Conservation (phyloP, 331 rosid species). For the Malus hybrid region DNA sequence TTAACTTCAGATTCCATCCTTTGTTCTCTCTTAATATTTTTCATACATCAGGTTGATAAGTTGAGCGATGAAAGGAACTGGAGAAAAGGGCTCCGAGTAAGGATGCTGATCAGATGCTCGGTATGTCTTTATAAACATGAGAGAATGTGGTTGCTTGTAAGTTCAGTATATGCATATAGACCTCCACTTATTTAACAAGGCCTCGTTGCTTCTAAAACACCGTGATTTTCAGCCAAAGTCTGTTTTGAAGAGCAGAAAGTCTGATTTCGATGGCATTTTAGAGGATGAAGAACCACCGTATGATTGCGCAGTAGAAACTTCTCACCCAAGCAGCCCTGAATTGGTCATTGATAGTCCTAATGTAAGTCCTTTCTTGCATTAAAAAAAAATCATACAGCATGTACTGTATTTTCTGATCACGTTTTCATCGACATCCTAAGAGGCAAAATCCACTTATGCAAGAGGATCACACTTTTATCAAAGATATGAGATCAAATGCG, state of each 20-base stretch:
- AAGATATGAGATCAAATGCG: not conserved
- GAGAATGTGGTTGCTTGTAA: not conserved
- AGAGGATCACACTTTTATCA: not conserved
- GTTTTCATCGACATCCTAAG: too few species aligned
- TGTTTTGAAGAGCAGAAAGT: conserved; percentile 69
- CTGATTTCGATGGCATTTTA: conserved; percentile 62
- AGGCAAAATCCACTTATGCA: not conserved
- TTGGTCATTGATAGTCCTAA: conserved; percentile 28
- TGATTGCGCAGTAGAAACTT: conserved; percentile 52
- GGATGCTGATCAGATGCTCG: conserved; percentile 69
- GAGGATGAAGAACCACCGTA: conserved; percentile 59
- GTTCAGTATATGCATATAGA: too few species aligned
- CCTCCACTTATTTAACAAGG: not conserved
- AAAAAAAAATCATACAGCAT: not conserved
- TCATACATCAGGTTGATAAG: conserved; percentile 54
- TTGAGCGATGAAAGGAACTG: conserved; percentile 94
- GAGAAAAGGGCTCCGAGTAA: conserved; percentile 97
- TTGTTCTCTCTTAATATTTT: conserved; percentile 5
- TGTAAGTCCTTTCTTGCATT: conserved; percentile 36
- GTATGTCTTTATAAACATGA: conserved; percentile 30
- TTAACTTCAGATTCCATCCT: not conserved
- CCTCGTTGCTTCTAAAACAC: not conserved
- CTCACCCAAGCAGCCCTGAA: conserved; percentile 44
- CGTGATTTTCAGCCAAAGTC: conserved; percentile 64
- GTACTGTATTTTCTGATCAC: not conserved